A percentile compares a stretch with the other conserved stretches of the same genome.
Conservation (phyloP, 257 asterid species). For the Nicotiana otophora region DNA sequence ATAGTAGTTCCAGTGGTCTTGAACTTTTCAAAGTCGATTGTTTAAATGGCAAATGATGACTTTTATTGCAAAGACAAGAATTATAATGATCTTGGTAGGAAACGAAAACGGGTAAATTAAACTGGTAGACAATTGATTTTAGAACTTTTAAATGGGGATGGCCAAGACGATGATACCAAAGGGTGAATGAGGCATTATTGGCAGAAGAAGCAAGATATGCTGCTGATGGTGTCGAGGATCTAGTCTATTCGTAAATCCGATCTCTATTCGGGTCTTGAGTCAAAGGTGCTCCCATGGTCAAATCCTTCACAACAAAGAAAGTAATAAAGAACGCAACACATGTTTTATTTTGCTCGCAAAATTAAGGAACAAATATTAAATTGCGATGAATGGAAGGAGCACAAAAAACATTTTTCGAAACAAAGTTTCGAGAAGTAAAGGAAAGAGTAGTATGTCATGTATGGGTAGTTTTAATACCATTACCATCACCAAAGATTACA, state of each 20-base stretch:
- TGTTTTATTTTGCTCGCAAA: not conserved
- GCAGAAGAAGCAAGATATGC: not conserved
- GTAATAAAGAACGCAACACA: not conserved
- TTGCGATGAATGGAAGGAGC: not conserved
- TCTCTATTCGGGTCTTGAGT: not conserved
- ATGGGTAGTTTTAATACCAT: not conserved
- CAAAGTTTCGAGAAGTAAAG: not conserved
- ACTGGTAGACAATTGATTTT: not conserved
- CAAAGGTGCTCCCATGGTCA: not conserved
- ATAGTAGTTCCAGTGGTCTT: not conserved
- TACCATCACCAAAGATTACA: not conserved
- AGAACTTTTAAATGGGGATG: too few species aligned
- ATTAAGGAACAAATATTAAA: not conserved
- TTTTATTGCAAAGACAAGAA: not conserved
- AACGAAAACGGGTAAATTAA: not conserved
- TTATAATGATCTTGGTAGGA: not conserved
- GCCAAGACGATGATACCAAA: too few species aligned
- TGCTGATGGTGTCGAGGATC: not conserved
- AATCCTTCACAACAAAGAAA: not conserved
- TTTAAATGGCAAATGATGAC: not conserved
- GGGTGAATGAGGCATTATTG: too few species aligned
- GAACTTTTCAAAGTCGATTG: not conserved
- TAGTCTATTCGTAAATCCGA: not conserved
- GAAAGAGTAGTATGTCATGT: not conserved
- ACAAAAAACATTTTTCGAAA: not conserved